These are phyloP conservation scores for Monilinia vaccinii-corymbosi DNA, from an alignment of 2,329 filamentous ascomycete genomes.

Conservation along the genomic window DNA sequence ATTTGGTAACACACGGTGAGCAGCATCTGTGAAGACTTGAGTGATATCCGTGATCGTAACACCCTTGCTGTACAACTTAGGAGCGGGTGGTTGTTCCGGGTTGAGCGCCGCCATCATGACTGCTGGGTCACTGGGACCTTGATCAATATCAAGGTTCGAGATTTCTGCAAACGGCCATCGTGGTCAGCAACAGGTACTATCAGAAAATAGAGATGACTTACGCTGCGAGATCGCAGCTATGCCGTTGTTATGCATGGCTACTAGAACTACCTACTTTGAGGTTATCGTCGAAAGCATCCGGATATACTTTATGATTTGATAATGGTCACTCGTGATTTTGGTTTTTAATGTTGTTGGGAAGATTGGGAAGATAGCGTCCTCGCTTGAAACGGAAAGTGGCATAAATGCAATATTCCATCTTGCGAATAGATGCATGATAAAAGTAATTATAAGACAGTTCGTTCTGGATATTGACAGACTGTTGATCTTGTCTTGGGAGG, in stretches of 20 bases:
- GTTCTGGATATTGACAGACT: background rate
- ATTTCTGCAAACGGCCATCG: slow-evolving; percentile 20
- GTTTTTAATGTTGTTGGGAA: background rate
- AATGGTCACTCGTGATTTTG: background rate
- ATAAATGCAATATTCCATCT: slow-evolving; percentile 1
- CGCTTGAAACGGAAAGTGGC: slow-evolving; percentile 4
- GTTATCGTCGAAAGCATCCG: background rate
- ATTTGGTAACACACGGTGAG: slow-evolving; percentile 37
- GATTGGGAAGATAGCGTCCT: background rate
- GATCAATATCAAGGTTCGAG: slow-evolving; percentile 23
- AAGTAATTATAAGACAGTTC: background rate
- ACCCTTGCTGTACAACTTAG: slow-evolving; percentile 34
- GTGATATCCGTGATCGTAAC: slow-evolving; percentile 52
- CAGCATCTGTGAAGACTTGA: slow-evolving; percentile 43
- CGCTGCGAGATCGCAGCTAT: slow-evolving; percentile 21
- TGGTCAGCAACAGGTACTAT: slow-evolving; percentile 12
- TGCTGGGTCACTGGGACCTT: slow-evolving; percentile 17
- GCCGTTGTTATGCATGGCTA: slow-evolving; percentile 23
- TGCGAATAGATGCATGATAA: background rate
- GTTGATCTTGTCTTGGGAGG: background rate
- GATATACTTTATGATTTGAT: background rate
- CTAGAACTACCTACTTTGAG: background rate
- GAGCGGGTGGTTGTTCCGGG: slow-evolving; percentile 25
- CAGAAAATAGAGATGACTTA: slow-evolving; percentile 8
- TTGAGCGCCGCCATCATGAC: slow-evolving; percentile 20